phyloP scores from a whole-genome alignment of 2,329 filamentous ascomycete genomes.

The Pezicula radicicola region DNA sequence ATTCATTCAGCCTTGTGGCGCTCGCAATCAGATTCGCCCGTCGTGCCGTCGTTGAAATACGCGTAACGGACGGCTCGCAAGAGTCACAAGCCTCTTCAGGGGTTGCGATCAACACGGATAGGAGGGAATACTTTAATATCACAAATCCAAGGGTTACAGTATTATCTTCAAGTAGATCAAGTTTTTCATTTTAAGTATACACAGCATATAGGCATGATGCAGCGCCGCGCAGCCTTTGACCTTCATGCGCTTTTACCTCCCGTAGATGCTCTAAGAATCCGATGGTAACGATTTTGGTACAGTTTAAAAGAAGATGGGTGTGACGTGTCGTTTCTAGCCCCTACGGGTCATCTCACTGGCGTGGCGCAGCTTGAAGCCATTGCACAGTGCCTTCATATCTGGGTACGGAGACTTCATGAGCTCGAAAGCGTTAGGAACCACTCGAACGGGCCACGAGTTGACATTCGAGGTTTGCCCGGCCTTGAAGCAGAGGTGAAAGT shows the following conservation, averaged over 20 bases:
- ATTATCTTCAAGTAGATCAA: no score
- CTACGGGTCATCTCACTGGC: slow-evolving; percentile 21
- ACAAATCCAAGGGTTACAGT: no score
- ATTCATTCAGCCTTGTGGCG: background rate
- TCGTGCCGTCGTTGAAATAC: background rate
- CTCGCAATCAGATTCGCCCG: background rate
- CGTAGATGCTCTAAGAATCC: background rate
- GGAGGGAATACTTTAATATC: no score
- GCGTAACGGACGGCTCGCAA: no score
- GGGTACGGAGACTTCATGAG: slow-evolving; percentile 86
- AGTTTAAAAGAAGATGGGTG: background rate
- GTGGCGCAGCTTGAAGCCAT: slow-evolving; percentile 75
- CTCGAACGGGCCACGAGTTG: slow-evolving; percentile 80
- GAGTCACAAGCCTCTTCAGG: no score
- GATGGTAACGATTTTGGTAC: background rate
- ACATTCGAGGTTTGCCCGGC: slow-evolving; percentile 72
- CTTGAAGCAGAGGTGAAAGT: slow-evolving; percentile 97
- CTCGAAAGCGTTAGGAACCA: slow-evolving; percentile 92
- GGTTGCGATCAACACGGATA: no score
- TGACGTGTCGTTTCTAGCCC: slow-evolving; percentile 5
- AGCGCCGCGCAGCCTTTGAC: background rate
- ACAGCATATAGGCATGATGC: background rate
- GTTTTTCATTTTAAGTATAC: background rate
- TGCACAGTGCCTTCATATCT: slow-evolving; percentile 92
- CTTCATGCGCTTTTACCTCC: background rate